These are phyloP conservation scores for Stephania cephalantha DNA, from an alignment of 164 flowering plant genomes.

Conservation along the genomic window DNA sequence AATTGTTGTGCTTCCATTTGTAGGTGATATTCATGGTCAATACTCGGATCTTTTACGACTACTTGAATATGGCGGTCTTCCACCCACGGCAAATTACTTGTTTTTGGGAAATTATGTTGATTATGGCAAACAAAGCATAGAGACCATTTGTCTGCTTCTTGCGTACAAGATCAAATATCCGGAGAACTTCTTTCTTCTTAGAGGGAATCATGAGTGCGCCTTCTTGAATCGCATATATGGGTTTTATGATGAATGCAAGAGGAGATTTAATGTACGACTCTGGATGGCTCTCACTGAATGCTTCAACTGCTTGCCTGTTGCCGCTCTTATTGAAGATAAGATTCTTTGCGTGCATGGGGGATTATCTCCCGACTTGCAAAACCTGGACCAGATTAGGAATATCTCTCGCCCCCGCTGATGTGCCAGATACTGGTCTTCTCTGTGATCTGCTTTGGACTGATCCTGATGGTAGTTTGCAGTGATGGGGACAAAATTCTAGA, in stretches of 20 bases:
- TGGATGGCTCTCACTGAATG: slow-evolving; percentile 55
- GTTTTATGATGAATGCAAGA: slow-evolving; percentile 58
- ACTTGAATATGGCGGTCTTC: slow-evolving; percentile 56
- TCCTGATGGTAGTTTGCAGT: slow-evolving; percentile 45
- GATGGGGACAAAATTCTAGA: slow-evolving; percentile 63
- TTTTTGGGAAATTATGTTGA: slow-evolving; percentile 62
- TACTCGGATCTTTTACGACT: slow-evolving; percentile 49
- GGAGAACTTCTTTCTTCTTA: slow-evolving; percentile 52
- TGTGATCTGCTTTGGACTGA: slow-evolving; percentile 66
- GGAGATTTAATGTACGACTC: slow-evolving; percentile 49
- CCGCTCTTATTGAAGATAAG: slow-evolving; percentile 58
- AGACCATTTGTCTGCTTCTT: slow-evolving; percentile 58
- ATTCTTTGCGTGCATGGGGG: slow-evolving; percentile 73
- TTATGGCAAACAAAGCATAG: slow-evolving; percentile 55
- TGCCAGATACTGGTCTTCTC: slow-evolving; percentile 46
- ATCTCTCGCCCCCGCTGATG: slow-evolving; percentile 60
- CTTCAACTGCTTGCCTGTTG: slow-evolving; percentile 56
- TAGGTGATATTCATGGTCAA: slow-evolving; percentile 61
- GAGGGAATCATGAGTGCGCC: slow-evolving; percentile 42
- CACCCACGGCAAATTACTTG: slow-evolving; percentile 53
- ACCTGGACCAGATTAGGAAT: slow-evolving; percentile 51
- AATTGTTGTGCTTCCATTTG: neutral
- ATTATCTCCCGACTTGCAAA: slow-evolving; percentile 48
- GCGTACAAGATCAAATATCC: slow-evolving; percentile 58
- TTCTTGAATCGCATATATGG: slow-evolving; percentile 41